phyloP scores from a whole-genome alignment of 306 rosid species.

The Corylus americana region DNA sequence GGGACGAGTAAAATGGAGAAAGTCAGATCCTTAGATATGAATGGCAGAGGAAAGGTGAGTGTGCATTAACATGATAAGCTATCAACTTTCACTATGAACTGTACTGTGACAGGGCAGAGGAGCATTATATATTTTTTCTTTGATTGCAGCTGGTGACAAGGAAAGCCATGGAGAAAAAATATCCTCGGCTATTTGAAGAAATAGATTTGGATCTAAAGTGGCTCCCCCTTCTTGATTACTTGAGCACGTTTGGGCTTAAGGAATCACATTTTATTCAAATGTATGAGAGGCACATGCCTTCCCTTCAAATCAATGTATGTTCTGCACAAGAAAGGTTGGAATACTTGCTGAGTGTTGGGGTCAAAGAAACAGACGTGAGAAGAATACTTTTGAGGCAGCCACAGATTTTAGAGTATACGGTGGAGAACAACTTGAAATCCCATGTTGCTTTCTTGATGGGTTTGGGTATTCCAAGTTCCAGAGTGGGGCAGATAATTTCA shows the following conservation, averaged over 20 bases:
- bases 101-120: conserved; percentile 10
- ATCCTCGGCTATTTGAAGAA: conserved; percentile 71
- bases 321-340: conserved; percentile 90
- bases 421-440: conserved; percentile 85
- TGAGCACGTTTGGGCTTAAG: conserved; percentile 81
- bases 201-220: conserved; percentile 71
- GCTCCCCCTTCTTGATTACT: conserved; percentile 92
- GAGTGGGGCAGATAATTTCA: conserved; percentile 80
- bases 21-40: conserved; percentile 31
- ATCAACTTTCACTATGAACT: conserved; percentile 25
- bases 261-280: conserved; percentile 94
- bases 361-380: conserved; percentile 78
- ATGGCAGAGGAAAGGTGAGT: conserved; percentile 59
- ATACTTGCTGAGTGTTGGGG: conserved; percentile 86
- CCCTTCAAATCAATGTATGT: conserved; percentile 78
- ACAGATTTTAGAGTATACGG: conserved; percentile 75
- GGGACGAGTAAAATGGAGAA: conserved; percentile 33
- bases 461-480: conserved; percentile 79
- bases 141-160: conserved; percentile 49
- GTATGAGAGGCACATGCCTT: conserved; percentile 87
- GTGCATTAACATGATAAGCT: conserved; percentile 15
- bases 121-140: conserved; percentile 18
- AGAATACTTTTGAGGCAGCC: conserved; percentile 93
- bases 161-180: conserved; percentile 51
- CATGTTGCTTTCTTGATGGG: conserved; percentile 77